Evolutionary conservation across 805 yeast genomes (phyloP).

Genomic region (Schizosaccharomyces lindneri): DNA sequence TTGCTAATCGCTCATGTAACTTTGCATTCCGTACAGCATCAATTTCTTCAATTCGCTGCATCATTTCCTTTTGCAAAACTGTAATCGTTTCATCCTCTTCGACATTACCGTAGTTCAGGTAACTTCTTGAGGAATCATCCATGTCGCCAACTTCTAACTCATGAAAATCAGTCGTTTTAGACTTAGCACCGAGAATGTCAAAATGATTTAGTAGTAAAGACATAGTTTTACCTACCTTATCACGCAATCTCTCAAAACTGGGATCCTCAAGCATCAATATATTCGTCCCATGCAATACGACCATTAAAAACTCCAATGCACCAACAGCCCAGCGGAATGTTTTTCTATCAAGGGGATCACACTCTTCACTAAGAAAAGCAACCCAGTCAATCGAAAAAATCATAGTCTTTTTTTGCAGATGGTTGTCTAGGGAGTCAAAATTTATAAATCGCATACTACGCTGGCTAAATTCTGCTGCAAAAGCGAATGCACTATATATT

Average conservation of each 20-base stretch:
- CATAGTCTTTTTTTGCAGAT: slow-evolving; percentile 45
- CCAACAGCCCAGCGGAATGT: slow-evolving; percentile 92
- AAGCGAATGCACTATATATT: slow-evolving; percentile 46
- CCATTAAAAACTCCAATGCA: slow-evolving; percentile 89
- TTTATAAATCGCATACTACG: slow-evolving; percentile 29
- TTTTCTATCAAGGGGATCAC: slow-evolving; percentile 75
- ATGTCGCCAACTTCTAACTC: slow-evolving; percentile 25
- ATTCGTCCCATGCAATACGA: slow-evolving; percentile 72
- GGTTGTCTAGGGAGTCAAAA: slow-evolving; percentile 42
- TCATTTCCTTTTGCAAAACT: slow-evolving; percentile 40
- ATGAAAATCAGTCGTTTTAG: slow-evolving; percentile 27
- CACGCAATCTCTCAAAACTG: slow-evolving; percentile 45
- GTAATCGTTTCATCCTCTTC: slow-evolving; percentile 24
- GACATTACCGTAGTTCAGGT: slow-evolving; percentile 16
- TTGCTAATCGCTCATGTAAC: slow-evolving; percentile 24
- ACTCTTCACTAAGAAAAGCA: slow-evolving; percentile 75
- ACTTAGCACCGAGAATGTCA: slow-evolving; percentile 94
- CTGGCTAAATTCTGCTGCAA: slow-evolving; percentile 60
- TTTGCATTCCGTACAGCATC: slow-evolving; percentile 29
- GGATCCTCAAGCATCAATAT: slow-evolving; percentile 57
- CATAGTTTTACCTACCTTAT: slow-evolving; percentile 84
- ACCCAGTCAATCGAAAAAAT: slow-evolving; percentile 74
- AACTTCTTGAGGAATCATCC: slow-evolving; percentile 14
- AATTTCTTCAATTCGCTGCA: slow-evolving; percentile 36
- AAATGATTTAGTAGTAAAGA: slow-evolving; percentile 79